phyloP scores from a whole-genome alignment of 352 stramenopile species.

The Phytophthora lateralis region DNA sequence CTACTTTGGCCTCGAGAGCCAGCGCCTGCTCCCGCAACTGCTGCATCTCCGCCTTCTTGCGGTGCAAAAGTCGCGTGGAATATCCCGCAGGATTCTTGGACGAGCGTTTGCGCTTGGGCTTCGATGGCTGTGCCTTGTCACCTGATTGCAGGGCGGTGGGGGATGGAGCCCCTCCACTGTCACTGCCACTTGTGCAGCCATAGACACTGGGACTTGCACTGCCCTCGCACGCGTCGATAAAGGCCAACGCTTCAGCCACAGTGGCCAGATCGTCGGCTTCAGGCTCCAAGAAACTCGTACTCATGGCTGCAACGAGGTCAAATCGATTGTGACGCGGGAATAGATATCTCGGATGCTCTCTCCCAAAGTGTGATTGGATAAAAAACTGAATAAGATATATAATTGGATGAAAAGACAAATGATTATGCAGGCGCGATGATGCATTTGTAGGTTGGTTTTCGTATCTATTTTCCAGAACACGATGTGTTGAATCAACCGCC shows the following conservation, averaged over 20 bases:
- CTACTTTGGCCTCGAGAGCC: constrained; percentile 23
- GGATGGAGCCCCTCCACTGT: constrained; percentile 9
- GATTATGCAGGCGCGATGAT: constrained; percentile 24
- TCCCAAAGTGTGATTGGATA: constrained; percentile 5
- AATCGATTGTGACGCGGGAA: constrained; percentile 4
- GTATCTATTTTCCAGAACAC: constrained; percentile 1
- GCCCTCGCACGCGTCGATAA: constrained; percentile 35
- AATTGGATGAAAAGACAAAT: constrained; percentile 13
- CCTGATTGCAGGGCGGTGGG: background rate
- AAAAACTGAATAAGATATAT: background rate
- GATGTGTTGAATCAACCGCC: background rate
- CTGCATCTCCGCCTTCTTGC: constrained; percentile 39
- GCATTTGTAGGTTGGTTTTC: constrained; percentile 6
- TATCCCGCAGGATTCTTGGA: constrained; percentile 31
- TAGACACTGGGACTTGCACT: constrained; percentile 3
- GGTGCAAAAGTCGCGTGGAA: constrained; percentile 33
- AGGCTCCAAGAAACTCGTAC: constrained; percentile 10
- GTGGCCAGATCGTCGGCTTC: constrained; percentile 27
- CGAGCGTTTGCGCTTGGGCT: constrained; percentile 19
- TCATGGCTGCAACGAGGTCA: constrained; percentile 1
- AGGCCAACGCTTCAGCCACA: constrained; percentile 35
- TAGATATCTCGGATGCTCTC: no score
- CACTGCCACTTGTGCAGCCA: constrained; percentile 15
- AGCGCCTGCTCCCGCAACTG: constrained; percentile 20
- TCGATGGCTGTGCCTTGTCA: background rate